Evolutionary conservation across 208 protist genomes (phyloP).

Genomic region (Acanthamoeba healyi): DNA sequence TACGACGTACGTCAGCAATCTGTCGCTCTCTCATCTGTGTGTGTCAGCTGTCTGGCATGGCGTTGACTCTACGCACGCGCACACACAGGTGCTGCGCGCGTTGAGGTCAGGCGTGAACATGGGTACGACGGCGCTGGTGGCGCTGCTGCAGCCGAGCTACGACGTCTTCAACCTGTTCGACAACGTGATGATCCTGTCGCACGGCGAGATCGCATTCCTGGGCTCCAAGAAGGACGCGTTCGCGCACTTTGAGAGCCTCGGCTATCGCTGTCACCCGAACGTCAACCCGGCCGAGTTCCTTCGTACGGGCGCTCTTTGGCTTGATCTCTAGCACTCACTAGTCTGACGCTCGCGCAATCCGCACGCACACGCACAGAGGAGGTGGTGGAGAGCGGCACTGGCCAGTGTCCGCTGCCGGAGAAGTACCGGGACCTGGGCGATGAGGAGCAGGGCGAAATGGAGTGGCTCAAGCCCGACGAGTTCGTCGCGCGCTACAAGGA

Average conservation of each 20-base stretch:
- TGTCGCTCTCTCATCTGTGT: too few relatives aligned
- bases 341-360: too few relatives aligned
- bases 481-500: constrained; percentile 66
- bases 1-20: too few relatives aligned
- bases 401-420: constrained; percentile 4
- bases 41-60: neutral
- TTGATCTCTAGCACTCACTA: neutral
- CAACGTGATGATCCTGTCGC: constrained; percentile 75
- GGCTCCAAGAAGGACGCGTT: neutral
- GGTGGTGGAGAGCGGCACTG: constrained; percentile 15
- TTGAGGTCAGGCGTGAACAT: constrained; percentile 29
- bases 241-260: constrained; percentile 34
- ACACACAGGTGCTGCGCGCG: too few relatives aligned
- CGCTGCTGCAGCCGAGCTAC: constrained; percentile 78
- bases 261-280: constrained; percentile 55
- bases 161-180: constrained; percentile 80
- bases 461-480: constrained; percentile 24
- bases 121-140: constrained; percentile 73
- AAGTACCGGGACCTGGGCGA: neutral
- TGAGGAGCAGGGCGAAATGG: constrained; percentile 18
- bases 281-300: constrained; percentile 83
- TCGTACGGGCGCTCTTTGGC: neutral
- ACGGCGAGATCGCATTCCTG: constrained; percentile 69
- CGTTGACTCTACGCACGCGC: neutral
- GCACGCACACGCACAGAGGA: constrained; percentile 18